Conservation (phyloP, 495 filamentous ascomycete genomes). For the Halenospora varia region DNA sequence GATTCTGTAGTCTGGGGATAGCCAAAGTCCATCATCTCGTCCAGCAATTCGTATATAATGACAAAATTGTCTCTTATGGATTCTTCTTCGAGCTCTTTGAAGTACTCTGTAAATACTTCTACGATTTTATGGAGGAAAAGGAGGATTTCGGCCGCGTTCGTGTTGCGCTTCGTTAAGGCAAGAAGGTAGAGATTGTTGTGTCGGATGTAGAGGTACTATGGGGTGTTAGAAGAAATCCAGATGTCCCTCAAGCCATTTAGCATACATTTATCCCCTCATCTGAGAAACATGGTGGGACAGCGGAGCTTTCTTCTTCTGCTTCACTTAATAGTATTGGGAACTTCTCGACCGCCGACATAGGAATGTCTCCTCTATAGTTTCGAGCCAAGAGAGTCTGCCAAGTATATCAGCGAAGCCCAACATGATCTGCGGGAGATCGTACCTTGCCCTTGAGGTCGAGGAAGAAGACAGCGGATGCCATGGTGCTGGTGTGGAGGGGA, state of each 20-base stretch:
- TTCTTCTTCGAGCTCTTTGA: conserved; percentile 98
- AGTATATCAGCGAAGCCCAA: conserved; percentile 15
- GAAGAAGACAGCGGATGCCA: conserved; percentile 99
- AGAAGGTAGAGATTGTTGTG: conserved; percentile 99
- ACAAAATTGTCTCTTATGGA: conserved; percentile 99
- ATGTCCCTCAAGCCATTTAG: conserved; percentile 8
- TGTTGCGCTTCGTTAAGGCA: conserved; percentile 96
- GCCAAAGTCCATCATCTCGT: conserved; percentile 99
- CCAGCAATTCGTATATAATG: conserved; percentile 96
- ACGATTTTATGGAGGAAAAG: conserved; percentile 98
- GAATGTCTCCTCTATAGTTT: conserved; percentile 98
- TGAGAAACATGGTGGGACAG: conserved; percentile 96
- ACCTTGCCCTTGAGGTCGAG: conserved; percentile 99
- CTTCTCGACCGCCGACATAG: conserved; percentile 98
- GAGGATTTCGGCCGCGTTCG: conserved; percentile 96
- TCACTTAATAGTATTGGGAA: conserved; percentile 96
- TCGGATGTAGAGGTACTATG: conserved; percentile 96
- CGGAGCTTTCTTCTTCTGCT: conserved; percentile 98
- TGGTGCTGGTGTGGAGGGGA: conserved; percentile 35
- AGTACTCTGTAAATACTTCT: conserved; percentile 99
- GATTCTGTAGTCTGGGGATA: conserved; percentile 98
- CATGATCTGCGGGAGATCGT: conserved; percentile 8
- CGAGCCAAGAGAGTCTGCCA: conserved; percentile 89
- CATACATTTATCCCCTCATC: conserved; percentile 96
- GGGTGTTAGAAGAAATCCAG: conserved; percentile 7